phyloP scores from a whole-genome alignment of 345 rosid species.

The Melaleuca quinquenervia region DNA sequence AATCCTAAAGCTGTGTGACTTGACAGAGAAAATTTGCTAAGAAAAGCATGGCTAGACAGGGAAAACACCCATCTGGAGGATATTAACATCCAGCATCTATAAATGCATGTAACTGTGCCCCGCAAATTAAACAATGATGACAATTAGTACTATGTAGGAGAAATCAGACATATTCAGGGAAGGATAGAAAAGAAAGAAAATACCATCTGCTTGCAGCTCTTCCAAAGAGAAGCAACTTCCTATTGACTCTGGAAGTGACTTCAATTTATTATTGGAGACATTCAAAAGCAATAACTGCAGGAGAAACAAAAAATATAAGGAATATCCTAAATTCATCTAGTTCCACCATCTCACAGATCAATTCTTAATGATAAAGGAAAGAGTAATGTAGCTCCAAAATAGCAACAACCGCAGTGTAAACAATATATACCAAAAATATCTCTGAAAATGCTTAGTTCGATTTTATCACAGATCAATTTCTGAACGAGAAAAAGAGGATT shows the following conservation, averaged over 20 bases:
- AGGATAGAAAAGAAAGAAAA: not conserved
- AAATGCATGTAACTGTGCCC: not conserved
- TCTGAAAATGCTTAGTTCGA: not conserved
- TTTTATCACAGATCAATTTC: not conserved
- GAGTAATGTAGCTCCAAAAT: not conserved
- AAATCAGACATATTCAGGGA: not conserved
- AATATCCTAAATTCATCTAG: not conserved
- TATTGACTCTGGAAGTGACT: conserved; percentile 87
- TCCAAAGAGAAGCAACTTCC: conserved; percentile 94
- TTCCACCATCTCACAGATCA: not conserved
- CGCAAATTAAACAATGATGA: not conserved
- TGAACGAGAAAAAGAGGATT: not conserved
- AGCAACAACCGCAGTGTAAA: not conserved
- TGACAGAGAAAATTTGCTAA: not conserved
- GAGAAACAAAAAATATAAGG: not conserved
- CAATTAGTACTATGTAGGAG: not conserved
- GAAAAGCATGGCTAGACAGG: not conserved
- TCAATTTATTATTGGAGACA: conserved; percentile 81
- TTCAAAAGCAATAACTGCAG: conserved; percentile 80
- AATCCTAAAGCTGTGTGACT: not conserved
- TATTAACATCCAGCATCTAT: not conserved
- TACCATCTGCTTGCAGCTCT: conserved; percentile 90
- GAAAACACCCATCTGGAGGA: not conserved
- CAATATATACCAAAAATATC: not conserved
- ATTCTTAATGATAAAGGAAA: not conserved